Evolutionary conservation across 2,329 filamentous ascomycete genomes (phyloP), one percentile per base, ranked within the genome.

Genomic region (Ophiostoma sp.): DNA sequence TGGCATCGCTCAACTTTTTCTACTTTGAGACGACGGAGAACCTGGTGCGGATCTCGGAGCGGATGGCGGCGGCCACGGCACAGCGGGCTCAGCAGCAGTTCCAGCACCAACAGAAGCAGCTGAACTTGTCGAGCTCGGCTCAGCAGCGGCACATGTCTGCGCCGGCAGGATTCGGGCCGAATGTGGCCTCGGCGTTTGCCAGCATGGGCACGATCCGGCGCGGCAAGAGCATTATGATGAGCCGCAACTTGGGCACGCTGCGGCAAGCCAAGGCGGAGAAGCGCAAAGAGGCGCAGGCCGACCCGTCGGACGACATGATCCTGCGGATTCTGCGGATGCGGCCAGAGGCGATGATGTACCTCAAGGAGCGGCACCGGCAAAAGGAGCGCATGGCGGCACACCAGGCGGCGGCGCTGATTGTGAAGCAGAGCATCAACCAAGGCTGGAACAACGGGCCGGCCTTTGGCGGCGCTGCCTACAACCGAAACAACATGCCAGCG

Each of bases 271-370:
- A 98, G 80, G 93, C 97, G 78, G 94, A 97, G 80, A 97, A 96
- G 82, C 86, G 95, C 73, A 93, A 94, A 75, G 94, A 98, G 78
- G 93, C 93, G 1, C 95, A 99, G 78, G 94, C 95, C 1, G 95
- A 98, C 78, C 94, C 95, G 1, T 97, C 90, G 78, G 95, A 99
- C 79, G 95, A 99, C 78, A 98, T 98, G 91, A 98, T 99, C 74
- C 80, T 99, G 76, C 86, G 95, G 27, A 99, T 99, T 74, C 80
- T 99, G 74, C 86, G 95, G 68, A 99, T 99, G 95, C 85, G 95
- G 69, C 93, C 93, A 2, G 95, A 98, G 81, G 95, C 95, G 3
- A 86, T 89, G 67, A 83, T 87, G 44, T 99, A 99, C 79, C 84
- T 99, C 72, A 92, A 92, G 76, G 94, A 98, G 79, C 85, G 95